phyloP scores from a whole-genome alignment of 306 rosid species.

The Ochetophila trinervis region DNA sequence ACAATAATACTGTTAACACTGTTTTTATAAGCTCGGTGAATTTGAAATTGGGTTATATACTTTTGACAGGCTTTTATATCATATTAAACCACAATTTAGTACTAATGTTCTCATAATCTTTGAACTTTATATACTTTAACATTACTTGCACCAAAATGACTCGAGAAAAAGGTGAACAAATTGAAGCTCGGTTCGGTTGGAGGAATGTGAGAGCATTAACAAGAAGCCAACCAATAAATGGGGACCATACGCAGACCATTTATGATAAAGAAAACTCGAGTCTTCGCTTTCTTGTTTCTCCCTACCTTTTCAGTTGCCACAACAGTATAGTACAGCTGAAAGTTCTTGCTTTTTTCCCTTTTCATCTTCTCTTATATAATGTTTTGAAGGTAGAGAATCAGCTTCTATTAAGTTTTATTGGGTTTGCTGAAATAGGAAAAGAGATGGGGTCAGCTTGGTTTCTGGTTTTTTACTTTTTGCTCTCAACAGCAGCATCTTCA shows the following conservation, averaged over 20 bases:
- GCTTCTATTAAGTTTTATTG: constrained; percentile 1
- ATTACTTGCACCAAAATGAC: too few relatives aligned
- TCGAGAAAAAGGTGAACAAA: too few relatives aligned
- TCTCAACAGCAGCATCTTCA: constrained; percentile 32
- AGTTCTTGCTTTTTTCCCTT: background rate
- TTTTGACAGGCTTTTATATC: too few relatives aligned
- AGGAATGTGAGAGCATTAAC: background rate
- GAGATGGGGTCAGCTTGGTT: constrained; percentile 43
- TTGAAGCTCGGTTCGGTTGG: too few relatives aligned
- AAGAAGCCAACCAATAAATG: background rate
- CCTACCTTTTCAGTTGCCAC: background rate
- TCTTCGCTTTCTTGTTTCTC: background rate
- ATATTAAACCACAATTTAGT: too few relatives aligned
- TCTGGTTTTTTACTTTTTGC: constrained; percentile 39
- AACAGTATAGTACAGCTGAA: background rate
- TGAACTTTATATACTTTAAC: too few relatives aligned
- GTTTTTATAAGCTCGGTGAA: too few relatives aligned
- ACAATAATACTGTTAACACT: too few relatives aligned
- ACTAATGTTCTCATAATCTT: too few relatives aligned
- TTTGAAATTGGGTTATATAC: too few relatives aligned
- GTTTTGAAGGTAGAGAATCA: background rate
- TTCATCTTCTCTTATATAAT: background rate
- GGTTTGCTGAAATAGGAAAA: constrained; percentile 6
- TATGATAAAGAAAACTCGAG: background rate
- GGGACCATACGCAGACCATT: background rate